These are phyloP conservation scores for Fraxinus albicans DNA, from an alignment of 305 asterid species.

Conservation along the genomic window DNA sequence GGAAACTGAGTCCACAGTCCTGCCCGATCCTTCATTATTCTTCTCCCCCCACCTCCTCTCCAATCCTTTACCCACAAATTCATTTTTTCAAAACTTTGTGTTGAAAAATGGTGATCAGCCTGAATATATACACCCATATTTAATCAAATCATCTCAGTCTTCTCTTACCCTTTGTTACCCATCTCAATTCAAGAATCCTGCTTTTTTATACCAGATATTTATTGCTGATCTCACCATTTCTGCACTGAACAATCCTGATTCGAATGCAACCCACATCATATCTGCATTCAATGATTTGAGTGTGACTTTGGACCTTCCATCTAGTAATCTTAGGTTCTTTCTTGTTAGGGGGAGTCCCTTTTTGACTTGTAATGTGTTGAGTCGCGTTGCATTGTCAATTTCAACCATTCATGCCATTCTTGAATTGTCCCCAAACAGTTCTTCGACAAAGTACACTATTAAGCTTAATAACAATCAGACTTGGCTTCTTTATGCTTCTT, in stretches of 20 bases:
- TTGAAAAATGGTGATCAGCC: constrained; percentile 83
- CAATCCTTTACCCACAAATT: constrained; percentile 72
- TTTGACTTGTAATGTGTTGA: constrained; percentile 54
- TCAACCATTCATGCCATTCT: constrained; percentile 73
- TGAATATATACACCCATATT: constrained; percentile 74
- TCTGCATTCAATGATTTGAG: constrained; percentile 67
- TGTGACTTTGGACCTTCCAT: constrained; percentile 74
- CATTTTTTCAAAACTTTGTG: constrained; percentile 73
- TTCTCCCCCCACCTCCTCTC: constrained; percentile 64
- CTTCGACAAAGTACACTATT: constrained; percentile 53
- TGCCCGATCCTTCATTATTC: constrained; percentile 71
- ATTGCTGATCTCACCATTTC: constrained; percentile 61
- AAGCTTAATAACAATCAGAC: constrained; percentile 74
- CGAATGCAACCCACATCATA: constrained; percentile 40
- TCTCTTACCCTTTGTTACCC: constrained; percentile 63
- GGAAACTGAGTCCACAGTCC: constrained; percentile 50
- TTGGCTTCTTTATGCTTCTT: constrained; percentile 77
- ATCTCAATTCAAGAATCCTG: constrained; percentile 41
- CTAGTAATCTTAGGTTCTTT: constrained; percentile 57
- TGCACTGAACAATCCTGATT: constrained; percentile 41
- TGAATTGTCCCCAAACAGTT: constrained; percentile 41
- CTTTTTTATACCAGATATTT: constrained; percentile 63
- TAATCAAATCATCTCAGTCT: constrained; percentile 56
- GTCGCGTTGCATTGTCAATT: constrained; percentile 42
- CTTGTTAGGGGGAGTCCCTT: constrained; percentile 84